Base-by-base conservation (phyloP, 2,329 filamentous ascomycete genomes). In the Chaetomiaceae sp. region DNA sequence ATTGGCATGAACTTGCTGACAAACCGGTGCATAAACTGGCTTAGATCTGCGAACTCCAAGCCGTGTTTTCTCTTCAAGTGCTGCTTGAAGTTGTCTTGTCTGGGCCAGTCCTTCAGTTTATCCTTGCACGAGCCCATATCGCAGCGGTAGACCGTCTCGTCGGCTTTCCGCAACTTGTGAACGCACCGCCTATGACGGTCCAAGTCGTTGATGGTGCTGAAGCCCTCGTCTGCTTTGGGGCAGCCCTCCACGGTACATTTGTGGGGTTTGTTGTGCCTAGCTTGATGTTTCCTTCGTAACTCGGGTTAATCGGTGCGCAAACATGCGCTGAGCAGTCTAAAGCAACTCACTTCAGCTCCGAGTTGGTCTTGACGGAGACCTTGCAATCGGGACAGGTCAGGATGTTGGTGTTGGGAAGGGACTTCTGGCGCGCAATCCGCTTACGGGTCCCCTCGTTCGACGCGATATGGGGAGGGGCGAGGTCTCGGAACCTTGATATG, bases 1-100 rank as follows among this genome's bases (percentile, higher is more conserved):
- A 18, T 6, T 14, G 5, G 18, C 6, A n/a, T 14, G 14, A 12
- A 30, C 10, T 36, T 29, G 4, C 27, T n/a, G 27, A 50, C 56
- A 48, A 51, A 68, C 65, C 52, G 57, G 42, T 58, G 51, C 14
- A 58, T 40, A 40, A 56, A 76, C 11, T 55, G 33, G 17, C 62
- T 59, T 4, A 76, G 51, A 26, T 71, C 65, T 15, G 66, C 64
- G 2, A 71, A 49, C 3, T 49, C 47, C 9, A 72, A 60, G 1
- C 60, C 22, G 61, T 95, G 89, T 57, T 87, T 79, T 10, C 83
- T 77, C 40, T 68, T 71, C 37, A 95, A 73, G 60, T 96, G 90
- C 29, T 84, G 80, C 50, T 83, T 83, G 63, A 95, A 95, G 59
- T 96, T 96, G 64, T 96, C 90, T 41, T 83, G 71, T 18, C 90